These are phyloP conservation scores for California macrophylla DNA, from an alignment of 441 rosid species.

Conservation along the genomic window DNA sequence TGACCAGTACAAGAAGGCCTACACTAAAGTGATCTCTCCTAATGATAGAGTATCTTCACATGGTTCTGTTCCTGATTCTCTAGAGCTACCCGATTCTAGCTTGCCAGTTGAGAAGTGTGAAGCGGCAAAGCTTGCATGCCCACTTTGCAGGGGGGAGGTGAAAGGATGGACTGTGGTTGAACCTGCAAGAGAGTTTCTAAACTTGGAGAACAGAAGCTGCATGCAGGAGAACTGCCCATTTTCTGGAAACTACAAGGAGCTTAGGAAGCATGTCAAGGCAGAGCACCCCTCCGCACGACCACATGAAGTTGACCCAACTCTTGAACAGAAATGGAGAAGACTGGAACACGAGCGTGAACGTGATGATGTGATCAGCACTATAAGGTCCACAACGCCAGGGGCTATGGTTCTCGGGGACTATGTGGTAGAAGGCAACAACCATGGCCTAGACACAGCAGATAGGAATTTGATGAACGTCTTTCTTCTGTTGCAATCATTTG, in stretches of 20 bases:
- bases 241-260: constrained; percentile 69
- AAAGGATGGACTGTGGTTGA: constrained; percentile 98
- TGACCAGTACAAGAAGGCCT: constrained; percentile 78
- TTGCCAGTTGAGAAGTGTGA: constrained; percentile 44
- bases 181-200: constrained; percentile 68
- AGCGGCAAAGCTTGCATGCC: constrained; percentile 60
- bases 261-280: constrained; percentile 77
- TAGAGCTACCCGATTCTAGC: constrained; percentile 38
- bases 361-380: constrained; percentile 68
- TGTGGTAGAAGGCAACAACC: constrained; percentile 52
- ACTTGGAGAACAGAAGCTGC: constrained; percentile 68
- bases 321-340: constrained; percentile 81
- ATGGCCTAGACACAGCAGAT: constrained; percentile 32
- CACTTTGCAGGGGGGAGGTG: constrained; percentile 93
- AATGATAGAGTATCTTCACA: constrained; percentile 15
- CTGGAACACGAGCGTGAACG: constrained; percentile 65
- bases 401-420: constrained; percentile 81
- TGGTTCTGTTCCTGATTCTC: constrained; percentile 27
- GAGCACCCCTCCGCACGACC: constrained; percentile 76
- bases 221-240: constrained; percentile 86
- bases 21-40: constrained; percentile 46
- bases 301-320: constrained; percentile 64
- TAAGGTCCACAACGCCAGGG: constrained; percentile 81
- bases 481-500: constrained; percentile 59
- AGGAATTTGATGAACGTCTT: constrained; percentile 49